Conservation (phyloP, 2,329 filamentous ascomycete species). For the Hirsutella thompsonii region DNA sequence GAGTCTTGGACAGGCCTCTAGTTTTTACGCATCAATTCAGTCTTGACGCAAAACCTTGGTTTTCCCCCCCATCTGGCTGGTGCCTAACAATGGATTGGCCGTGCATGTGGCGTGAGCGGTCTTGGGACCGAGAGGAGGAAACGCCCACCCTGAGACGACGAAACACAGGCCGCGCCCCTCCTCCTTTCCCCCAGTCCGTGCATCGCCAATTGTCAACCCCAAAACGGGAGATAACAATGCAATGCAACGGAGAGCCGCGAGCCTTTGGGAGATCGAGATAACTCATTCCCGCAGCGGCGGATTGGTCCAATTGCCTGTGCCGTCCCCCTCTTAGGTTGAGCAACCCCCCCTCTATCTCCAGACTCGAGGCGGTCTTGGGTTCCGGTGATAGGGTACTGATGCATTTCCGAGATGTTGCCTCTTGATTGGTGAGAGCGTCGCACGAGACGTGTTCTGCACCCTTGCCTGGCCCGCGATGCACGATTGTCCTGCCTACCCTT, state of each 20-base stretch:
- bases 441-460: background rate
- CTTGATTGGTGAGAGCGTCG: background rate
- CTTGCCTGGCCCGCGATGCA: background rate
- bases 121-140: too few relatives aligned
- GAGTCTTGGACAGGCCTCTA: background rate
- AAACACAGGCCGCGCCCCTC: too few relatives aligned
- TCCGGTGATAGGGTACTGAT: conserved; percentile 1
- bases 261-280: background rate
- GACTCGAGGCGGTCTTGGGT: background rate
- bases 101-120: too few relatives aligned
- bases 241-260: background rate
- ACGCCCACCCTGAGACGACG: too few relatives aligned
- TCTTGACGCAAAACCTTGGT: too few relatives aligned
- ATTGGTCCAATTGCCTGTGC: background rate
- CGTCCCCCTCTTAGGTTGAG: background rate
- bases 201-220: too few relatives aligned
- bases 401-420: background rate
- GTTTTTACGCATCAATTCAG: background rate
- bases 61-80: too few relatives aligned
- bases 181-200: too few relatives aligned
- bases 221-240: background rate
- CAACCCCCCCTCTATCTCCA: background rate
- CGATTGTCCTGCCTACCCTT: too few relatives aligned
- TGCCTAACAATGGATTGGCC: too few relatives aligned
- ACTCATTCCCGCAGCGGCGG: background rate